phyloP scores from a whole-genome alignment of 345 rosid species.

The Cardamine resedifolia region DNA sequence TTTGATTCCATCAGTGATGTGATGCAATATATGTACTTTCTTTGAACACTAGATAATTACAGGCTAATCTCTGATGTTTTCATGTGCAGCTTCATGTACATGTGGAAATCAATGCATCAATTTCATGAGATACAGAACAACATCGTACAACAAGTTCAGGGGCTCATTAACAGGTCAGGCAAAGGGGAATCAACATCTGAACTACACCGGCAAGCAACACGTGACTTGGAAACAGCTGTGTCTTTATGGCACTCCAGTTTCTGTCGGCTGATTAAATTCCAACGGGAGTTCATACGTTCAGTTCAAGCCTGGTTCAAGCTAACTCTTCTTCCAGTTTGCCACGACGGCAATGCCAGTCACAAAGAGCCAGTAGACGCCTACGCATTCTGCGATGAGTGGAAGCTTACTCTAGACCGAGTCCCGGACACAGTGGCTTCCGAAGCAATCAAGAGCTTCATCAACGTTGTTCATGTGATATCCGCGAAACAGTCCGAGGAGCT shows the following conservation, averaged over 20 bases:
- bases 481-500: slow-evolving; percentile 76
- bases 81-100: slow-evolving; percentile 81
- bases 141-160: slow-evolving; percentile 93
- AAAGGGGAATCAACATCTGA: slow-evolving; percentile 90
- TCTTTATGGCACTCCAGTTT: slow-evolving; percentile 91
- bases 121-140: slow-evolving; percentile 79
- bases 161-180: slow-evolving; percentile 71
- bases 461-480: slow-evolving; percentile 77
- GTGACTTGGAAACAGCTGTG: slow-evolving; percentile 87
- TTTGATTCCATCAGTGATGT: neutral
- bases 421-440: slow-evolving; percentile 97
- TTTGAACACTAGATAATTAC: neutral
- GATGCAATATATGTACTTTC: neutral
- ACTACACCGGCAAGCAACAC: slow-evolving; percentile 88
- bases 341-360: slow-evolving; percentile 44
- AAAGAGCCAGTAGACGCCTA: slow-evolving; percentile 53
- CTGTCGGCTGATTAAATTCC: slow-evolving; percentile 75
- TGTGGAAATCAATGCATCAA: slow-evolving; percentile 95
- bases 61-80: neutral
- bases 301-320: slow-evolving; percentile 95
- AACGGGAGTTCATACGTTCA: slow-evolving; percentile 71
- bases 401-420: slow-evolving; percentile 81
- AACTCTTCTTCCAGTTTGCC: slow-evolving; percentile 72
- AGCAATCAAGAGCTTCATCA: slow-evolving; percentile 95
- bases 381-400: slow-evolving; percentile 93